Base-by-base conservation (phyloP, 1,139 yeast species). In the Kluyveromyces marxianus region DNA sequence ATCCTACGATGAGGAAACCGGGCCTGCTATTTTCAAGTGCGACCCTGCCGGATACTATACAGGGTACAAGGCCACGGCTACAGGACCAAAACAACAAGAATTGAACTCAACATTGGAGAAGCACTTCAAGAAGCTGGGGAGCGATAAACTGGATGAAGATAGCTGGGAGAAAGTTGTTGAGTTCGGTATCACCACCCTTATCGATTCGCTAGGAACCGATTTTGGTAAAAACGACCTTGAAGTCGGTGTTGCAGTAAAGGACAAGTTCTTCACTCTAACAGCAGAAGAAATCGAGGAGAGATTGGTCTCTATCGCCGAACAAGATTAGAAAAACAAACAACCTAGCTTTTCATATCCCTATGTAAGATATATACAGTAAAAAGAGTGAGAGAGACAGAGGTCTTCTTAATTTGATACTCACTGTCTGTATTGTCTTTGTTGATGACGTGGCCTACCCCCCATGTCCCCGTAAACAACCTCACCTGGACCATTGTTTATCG, bases 11-110 rank as follows among this genome's bases (percentile, higher is more conserved):
- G 96, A 86, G 60, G 92, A 83, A 63, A 67, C 72, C 50, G 98
- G 97, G 0, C 96, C 98, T n/a, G 80, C 81, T 59, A 74, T 92
- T 52, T 88, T 77, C 71, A 92, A 92, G 70, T 83, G 95, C 56
- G 98, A 92, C 67, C 98, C 98, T 28, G 97, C 98, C 7, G 98
- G 98, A 4, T 92, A 92, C 69, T 92, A 75, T 64, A 83, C 88
- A 44, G 94, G 96, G 35, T 87, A 85, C 54, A 85, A 85, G 69
- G 98, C 97, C 1, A 85, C 90, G 29, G 81, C 97, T 25, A 86
- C 97, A 1, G 98, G 98, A 2, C 97, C 97, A 46, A 92, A 92
- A 68, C 97, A 89, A 69, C 97, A 90, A 65, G 98, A 92, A 68
- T 89, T 96, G 36, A 82, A 84, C 53, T 89, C 96, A 40, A 82